Base-by-base conservation (phyloP, 2,329 filamentous ascomycete species). In the Colletotrichum lindemuthianum region DNA sequence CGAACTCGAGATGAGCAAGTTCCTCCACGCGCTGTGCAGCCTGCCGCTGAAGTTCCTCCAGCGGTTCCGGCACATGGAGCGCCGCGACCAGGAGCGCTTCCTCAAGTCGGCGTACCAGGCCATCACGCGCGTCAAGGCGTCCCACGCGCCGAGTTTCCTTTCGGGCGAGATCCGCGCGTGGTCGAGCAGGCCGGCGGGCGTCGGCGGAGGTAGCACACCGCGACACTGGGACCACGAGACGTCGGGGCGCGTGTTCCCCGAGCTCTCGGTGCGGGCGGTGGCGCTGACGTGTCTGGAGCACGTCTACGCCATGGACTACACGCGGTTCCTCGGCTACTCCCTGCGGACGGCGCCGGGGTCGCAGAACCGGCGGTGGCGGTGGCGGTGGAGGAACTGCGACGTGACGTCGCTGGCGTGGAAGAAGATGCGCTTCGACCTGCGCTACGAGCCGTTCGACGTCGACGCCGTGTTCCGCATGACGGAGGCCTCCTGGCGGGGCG, bases 141-240 rank as follows among this genome's bases (percentile, higher is more conserved):
- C 49, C 32, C 50, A 34, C 44, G 44, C 56, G 44, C 50, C 60
- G 12, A 32, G 32, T 4, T 64, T 64, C 37, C 6, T 64, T 1
- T 64, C 60, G 3, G 57, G 60, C 8, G 60, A 64, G 60, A 45
- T 64, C 13, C 33, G 56, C 34, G 60, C 57, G 13, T 64, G 56
- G 60, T 55, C 49, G 24, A 60, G 60, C 50, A 40, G 36, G 56
- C 57, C 60, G 6, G 49, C 49, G 8, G 56, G 39, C 60, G 60
- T 6, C 8, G 4, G 10, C 7, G 36, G 13, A n/a, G 3, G 4
- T 4, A 4, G 24, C 4, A 3, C 24, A 4, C 3, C 13, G n/a
- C 39, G 55, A 11, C 10, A 49, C 4, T 39, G 55, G 43, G 56
- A 60, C 37, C 13, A 13, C 3, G 13, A 9, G 6, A 6, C 7